Conservation (phyloP, 1,284 basidiomycete genomes). For the Stygiomarasmius scandens region DNA sequence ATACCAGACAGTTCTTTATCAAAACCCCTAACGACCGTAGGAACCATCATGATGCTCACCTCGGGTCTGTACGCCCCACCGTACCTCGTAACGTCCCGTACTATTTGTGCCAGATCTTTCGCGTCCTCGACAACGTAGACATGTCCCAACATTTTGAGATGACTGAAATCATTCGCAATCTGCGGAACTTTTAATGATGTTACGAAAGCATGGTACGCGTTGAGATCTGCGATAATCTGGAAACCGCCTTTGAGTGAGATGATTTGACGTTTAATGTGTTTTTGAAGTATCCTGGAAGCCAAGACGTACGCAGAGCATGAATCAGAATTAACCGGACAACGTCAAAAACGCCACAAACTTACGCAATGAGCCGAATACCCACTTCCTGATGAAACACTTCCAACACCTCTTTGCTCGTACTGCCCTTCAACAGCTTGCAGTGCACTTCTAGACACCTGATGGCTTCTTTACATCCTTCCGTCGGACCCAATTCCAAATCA, state of each 20-base stretch:
- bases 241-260: conserved; percentile 94
- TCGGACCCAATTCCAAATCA: conserved; percentile 79
- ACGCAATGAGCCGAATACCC: conserved; percentile 90
- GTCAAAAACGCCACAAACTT: conserved; percentile 22
- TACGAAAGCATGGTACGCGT: conserved; percentile 90
- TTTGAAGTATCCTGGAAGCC: conserved; percentile 79
- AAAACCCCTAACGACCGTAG: too few relatives aligned
- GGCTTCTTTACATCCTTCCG: conserved; percentile 83
- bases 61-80: conserved; percentile 93
- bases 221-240: conserved; percentile 94
- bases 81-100: conserved; percentile 91
- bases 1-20: not conserved
- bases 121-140: conserved; percentile 93
- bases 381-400: conserved; percentile 99
- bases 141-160: conserved; percentile 95
- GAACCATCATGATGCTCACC: too few relatives aligned
- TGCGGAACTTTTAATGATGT: conserved; percentile 73
- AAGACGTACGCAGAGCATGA: not conserved
- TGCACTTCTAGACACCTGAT: conserved; percentile 88
- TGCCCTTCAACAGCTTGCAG: conserved; percentile 88
- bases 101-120: conserved; percentile 93
- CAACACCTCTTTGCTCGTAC: conserved; percentile 92
- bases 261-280: conserved; percentile 96
- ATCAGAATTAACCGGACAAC: too few relatives aligned
- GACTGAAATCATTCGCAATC: conserved; percentile 86